Percentiles rank a stretch among this genome's conserved stretches.
Conservation (phyloP, 352 stramenopile species). For the Phytophthora fragariae region DNA sequence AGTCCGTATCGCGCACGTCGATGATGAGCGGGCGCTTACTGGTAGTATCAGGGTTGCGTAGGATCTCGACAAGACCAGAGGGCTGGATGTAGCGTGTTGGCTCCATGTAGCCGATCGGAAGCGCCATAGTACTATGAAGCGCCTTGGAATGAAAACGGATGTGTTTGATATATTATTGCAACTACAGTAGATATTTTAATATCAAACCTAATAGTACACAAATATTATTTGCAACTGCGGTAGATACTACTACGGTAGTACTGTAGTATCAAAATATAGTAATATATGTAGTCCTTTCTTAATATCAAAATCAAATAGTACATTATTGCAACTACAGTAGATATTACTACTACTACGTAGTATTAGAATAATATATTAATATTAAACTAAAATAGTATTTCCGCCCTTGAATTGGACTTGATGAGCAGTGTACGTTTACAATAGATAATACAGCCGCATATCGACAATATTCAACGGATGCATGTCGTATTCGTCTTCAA, state of each 20-base stretch:
- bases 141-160: not conserved
- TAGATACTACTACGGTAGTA: no score
- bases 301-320: no score
- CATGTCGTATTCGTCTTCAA: conserved; percentile 10
- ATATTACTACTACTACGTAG: no score
- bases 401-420: no score
- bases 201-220: no score
- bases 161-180: conserved; percentile 4
- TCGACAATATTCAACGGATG: not conserved
- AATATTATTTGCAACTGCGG: no score
- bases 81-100: conserved; percentile 57
- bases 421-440: not conserved
- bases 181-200: not conserved
- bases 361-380: no score
- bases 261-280: no score
- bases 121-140: conserved; percentile 13
- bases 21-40: conserved; percentile 60
- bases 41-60: conserved; percentile 44
- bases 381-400: no score
- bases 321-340: no score
- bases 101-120: conserved; percentile 45
- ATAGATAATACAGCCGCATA: not conserved
- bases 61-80: conserved; percentile 60
- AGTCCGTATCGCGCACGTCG: conserved; percentile 83
- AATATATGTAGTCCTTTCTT: no score